Conservation (phyloP, 1,284 basidiomycete genomes). For the Boletus smithii region DNA sequence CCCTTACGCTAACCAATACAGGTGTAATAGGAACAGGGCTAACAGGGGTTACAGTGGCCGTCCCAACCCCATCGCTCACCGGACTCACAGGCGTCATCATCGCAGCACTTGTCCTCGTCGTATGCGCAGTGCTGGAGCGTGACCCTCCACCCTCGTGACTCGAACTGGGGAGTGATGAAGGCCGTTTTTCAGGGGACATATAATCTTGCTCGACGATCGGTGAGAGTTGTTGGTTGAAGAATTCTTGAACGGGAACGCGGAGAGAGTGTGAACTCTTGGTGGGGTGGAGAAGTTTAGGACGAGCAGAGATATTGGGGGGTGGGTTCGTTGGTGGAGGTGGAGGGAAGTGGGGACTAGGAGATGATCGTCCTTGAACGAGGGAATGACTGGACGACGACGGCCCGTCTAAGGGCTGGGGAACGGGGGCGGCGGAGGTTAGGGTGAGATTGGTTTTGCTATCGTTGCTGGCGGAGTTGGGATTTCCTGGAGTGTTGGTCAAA, state of each 20-base stretch:
- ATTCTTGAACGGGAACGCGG: slow-evolving; percentile 31
- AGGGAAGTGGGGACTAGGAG: slow-evolving; percentile 29
- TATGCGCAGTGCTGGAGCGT: slow-evolving; percentile 23
- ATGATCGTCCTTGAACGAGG: slow-evolving; percentile 22
- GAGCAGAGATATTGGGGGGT: slow-evolving; percentile 21
- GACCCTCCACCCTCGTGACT: slow-evolving; percentile 27
- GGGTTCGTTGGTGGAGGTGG: slow-evolving; percentile 30
- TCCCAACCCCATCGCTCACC: slow-evolving; percentile 11
- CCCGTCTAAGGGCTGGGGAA: slow-evolving; percentile 7
- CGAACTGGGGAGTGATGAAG: slow-evolving; percentile 34
- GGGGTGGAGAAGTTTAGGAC: slow-evolving; percentile 26
- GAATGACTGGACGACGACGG: slow-evolving; percentile 16
- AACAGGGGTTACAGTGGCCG: slow-evolving; percentile 28
- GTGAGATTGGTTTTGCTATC: slow-evolving; percentile 5
- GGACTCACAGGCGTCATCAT: slow-evolving; percentile 28
- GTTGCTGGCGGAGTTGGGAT: slow-evolving; percentile 11
- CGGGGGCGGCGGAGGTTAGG: slow-evolving; percentile 9
- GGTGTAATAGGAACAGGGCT: slow-evolving; percentile 32
- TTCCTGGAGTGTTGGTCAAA: slow-evolving; percentile 11
- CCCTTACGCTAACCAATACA: slow-evolving; percentile 20
- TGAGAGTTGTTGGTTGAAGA: slow-evolving; percentile 46
- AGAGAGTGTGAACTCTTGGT: slow-evolving; percentile 37
- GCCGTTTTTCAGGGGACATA: slow-evolving; percentile 43
- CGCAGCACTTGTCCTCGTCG: slow-evolving; percentile 26
- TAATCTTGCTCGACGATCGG: slow-evolving; percentile 57